Evolutionary conservation across 148 eudicot species (phyloP).

Genomic region (Amaranthus hypochondriacus): DNA sequence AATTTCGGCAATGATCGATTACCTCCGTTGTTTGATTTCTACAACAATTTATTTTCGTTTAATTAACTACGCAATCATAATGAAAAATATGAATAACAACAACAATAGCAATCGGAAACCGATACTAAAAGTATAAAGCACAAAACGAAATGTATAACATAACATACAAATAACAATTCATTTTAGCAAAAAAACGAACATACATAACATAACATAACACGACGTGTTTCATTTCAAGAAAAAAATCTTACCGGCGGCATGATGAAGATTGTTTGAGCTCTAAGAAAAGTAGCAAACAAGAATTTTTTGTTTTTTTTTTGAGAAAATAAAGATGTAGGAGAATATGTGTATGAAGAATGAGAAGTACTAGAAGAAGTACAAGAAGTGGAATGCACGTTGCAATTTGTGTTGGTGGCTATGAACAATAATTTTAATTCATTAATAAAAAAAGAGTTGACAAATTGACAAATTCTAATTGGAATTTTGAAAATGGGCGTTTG

Average conservation of each 20-base stretch:
- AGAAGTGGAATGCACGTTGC: conserved; percentile 15
- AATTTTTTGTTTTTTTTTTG: background rate
- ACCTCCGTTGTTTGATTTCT: conserved; percentile 17
- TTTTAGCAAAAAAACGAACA: background rate
- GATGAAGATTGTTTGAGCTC: background rate
- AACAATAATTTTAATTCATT: background rate
- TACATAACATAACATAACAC: background rate
- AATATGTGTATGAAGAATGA: background rate
- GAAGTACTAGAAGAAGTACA: conserved; percentile 7
- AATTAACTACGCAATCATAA: background rate
- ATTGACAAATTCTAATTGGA: background rate
- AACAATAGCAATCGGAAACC: background rate
- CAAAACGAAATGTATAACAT: background rate
- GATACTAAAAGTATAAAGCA: background rate
- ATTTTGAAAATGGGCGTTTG: background rate
- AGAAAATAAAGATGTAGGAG: background rate
- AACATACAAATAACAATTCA: background rate
- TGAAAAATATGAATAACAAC: background rate
- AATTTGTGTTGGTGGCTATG: background rate
- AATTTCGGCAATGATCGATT: conserved; percentile 43
- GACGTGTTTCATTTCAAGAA: background rate
- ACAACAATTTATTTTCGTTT: background rate
- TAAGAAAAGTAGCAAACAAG: background rate
- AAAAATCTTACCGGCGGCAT: conserved; percentile 15
- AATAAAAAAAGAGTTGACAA: background rate